phyloP scores from a whole-genome alignment of 1,284 basidiomycete genomes.

The Tilletia horrida region DNA sequence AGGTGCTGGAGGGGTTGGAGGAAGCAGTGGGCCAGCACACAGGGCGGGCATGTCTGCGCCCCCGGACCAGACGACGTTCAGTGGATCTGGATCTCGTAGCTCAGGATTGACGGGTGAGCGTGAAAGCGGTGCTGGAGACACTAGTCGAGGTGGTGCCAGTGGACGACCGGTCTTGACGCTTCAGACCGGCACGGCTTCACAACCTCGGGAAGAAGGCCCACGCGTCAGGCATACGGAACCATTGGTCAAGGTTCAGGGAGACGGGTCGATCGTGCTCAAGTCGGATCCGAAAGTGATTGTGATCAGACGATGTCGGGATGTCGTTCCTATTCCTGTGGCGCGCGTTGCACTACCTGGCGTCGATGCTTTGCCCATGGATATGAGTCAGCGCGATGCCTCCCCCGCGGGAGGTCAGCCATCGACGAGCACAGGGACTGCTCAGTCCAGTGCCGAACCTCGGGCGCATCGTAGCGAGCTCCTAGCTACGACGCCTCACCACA shows the following conservation, averaged over 20 bases:
- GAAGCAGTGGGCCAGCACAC: neutral
- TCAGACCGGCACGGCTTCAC: neutral
- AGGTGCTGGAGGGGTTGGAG: neutral
- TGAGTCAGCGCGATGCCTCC: neutral
- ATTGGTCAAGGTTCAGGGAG: neutral
- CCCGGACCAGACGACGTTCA: too few species aligned
- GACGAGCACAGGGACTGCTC: too few species aligned
- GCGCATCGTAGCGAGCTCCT: too few species aligned
- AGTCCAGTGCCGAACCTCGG: too few species aligned
- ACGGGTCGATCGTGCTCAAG: constrained; percentile 1
- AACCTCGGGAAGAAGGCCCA: too few species aligned
- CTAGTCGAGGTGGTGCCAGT: neutral
- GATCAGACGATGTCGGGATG: constrained; percentile 36
- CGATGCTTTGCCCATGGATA: neutral
- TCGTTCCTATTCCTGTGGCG: constrained; percentile 52
- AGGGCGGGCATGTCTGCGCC: too few species aligned
- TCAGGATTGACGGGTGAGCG: too few species aligned
- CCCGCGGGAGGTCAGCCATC: too few species aligned
- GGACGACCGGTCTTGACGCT: neutral
- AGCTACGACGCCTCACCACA: neutral
- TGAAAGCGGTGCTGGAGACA: too few species aligned
- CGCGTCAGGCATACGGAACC: neutral
- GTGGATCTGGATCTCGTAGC: too few species aligned
- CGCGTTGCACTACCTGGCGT: constrained; percentile 30
- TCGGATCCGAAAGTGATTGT: constrained; percentile 12